These are phyloP conservation scores for Fusarium mexicanum DNA, from an alignment of 2,329 filamentous ascomycete species.

Conservation along the genomic window DNA sequence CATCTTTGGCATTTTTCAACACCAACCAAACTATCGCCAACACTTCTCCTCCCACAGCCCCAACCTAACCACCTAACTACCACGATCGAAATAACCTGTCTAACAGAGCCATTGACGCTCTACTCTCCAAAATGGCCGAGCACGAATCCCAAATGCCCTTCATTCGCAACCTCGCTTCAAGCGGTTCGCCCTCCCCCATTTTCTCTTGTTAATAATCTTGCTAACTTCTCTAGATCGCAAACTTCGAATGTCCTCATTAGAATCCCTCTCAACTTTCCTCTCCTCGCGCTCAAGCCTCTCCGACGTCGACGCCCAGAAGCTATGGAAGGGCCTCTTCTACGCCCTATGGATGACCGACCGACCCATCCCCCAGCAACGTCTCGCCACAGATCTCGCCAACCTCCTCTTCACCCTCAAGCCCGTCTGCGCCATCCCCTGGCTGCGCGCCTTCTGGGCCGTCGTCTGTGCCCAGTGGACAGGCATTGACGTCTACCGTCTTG, in stretches of 20 bases:
- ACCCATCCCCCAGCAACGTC: constrained; percentile 83
- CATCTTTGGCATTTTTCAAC: constrained; percentile 26
- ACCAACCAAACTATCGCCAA: constrained; percentile 18
- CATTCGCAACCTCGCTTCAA: constrained; percentile 84
- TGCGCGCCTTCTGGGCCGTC: constrained; percentile 76
- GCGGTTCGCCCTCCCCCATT: constrained; percentile 67
- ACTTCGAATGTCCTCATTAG: constrained; percentile 79
- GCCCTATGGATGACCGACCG: constrained; percentile 95
- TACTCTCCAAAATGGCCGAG: constrained; percentile 32
- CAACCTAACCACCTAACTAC: neutral
- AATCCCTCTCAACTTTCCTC: constrained; percentile 82
- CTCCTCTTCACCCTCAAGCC: constrained; percentile 68
- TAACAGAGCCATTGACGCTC: constrained; percentile 23
- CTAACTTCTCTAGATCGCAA: constrained; percentile 69
- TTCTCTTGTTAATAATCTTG: neutral
- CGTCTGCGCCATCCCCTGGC: constrained; percentile 56
- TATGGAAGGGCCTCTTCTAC: constrained; percentile 97
- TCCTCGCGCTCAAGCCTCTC: constrained; percentile 68
- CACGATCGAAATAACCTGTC: fast-evolving
- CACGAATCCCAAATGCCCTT: constrained; percentile 71
- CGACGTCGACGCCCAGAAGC: constrained; percentile 79
- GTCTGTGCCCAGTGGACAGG: constrained; percentile 76
- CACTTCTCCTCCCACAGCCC: neutral
- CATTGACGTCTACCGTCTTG: constrained; percentile 81
- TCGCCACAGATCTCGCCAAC: constrained; percentile 79